Evolutionary conservation across 1,284 basidiomycete genomes (phyloP).

Genomic region (Boletus smithii): DNA sequence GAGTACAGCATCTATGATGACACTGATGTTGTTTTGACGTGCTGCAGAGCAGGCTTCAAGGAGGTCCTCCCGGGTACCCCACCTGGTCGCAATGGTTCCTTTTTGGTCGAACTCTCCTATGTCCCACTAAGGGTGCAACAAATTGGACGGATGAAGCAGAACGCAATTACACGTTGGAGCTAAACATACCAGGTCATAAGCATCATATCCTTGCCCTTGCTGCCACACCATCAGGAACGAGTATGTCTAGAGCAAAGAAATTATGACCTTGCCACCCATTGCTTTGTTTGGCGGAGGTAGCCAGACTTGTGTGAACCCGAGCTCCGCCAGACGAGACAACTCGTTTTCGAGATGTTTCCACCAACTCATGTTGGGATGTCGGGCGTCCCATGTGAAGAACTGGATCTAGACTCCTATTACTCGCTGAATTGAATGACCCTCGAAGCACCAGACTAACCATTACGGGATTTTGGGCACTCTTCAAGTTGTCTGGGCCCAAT

Average conservation of each 20-base stretch:
- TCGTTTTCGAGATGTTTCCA: conserved; percentile 81
- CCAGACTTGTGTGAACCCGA: conserved; percentile 87
- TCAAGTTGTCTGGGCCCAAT: conserved; percentile 51
- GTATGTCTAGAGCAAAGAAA: neutral
- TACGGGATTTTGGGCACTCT: conserved; percentile 49
- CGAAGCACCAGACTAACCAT: conserved; percentile 48
- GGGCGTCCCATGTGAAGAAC: conserved; percentile 80
- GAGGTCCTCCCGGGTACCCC: conserved; percentile 87
- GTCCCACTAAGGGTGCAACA: conserved; percentile 60
- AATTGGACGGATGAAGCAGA: neutral
- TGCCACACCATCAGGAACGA: conserved; percentile 28
- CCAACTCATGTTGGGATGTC: conserved; percentile 62
- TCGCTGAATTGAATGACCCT: neutral
- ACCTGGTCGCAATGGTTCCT: conserved; percentile 77
- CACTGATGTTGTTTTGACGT: conserved; percentile 54
- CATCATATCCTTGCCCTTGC: conserved; percentile 74
- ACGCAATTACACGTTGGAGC: neutral
- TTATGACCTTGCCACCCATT: conserved; percentile 48
- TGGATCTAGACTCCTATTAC: conserved; percentile 52
- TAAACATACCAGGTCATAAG: conserved; percentile 66
- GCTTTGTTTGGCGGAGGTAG: conserved; percentile 76
- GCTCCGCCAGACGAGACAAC: conserved; percentile 62
- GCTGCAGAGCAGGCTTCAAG: conserved; percentile 62
- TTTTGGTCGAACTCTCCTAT: conserved; percentile 92
- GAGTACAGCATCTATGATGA: conserved; percentile 74